Evolutionary conservation across 2,329 filamentous ascomycete genomes (phyloP).

Genomic region (Kalmusia sp.): DNA sequence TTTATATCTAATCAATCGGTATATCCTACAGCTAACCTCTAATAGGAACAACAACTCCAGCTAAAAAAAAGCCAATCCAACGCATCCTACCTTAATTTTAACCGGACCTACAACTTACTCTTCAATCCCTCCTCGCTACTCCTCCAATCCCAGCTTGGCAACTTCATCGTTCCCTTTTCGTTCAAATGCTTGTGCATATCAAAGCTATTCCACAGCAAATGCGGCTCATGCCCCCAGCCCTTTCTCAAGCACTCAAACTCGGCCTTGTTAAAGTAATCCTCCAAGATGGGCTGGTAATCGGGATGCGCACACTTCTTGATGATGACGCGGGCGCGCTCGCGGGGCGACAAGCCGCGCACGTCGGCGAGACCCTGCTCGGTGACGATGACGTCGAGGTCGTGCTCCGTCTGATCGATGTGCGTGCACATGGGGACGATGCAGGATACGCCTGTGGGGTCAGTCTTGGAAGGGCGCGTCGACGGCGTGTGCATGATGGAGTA

Average conservation of each 20-base stretch:
- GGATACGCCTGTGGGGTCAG: constrained; percentile 79
- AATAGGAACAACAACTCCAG: too few species aligned
- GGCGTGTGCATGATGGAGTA: constrained; percentile 96
- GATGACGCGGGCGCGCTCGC: constrained; percentile 82
- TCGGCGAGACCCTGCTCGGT: constrained; percentile 80
- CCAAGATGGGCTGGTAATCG: constrained; percentile 81
- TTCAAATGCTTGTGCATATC: constrained; percentile 86
- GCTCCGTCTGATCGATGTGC: constrained; percentile 91
- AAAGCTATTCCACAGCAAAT: constrained; percentile 84
- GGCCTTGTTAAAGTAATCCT: constrained; percentile 83
- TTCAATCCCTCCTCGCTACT: constrained; percentile 24
- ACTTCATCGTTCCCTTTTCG: constrained; percentile 89
- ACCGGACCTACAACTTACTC: constrained; percentile 4
- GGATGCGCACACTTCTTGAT: constrained; percentile 88
- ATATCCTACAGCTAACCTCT: too few species aligned
- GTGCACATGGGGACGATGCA: constrained; percentile 96
- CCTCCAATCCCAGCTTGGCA: constrained; percentile 66
- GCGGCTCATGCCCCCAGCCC: constrained; percentile 90
- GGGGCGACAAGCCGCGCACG: constrained; percentile 79
- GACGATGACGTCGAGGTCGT: constrained; percentile 91
- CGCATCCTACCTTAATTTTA: not conserved
- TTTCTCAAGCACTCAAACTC: constrained; percentile 85
- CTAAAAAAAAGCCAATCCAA: not conserved
- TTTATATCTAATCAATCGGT: too few species aligned
- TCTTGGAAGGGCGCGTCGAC: constrained; percentile 79